Evolutionary conservation across 2,329 filamentous ascomycete species (phyloP).

Genomic region (Exophiala sp.): DNA sequence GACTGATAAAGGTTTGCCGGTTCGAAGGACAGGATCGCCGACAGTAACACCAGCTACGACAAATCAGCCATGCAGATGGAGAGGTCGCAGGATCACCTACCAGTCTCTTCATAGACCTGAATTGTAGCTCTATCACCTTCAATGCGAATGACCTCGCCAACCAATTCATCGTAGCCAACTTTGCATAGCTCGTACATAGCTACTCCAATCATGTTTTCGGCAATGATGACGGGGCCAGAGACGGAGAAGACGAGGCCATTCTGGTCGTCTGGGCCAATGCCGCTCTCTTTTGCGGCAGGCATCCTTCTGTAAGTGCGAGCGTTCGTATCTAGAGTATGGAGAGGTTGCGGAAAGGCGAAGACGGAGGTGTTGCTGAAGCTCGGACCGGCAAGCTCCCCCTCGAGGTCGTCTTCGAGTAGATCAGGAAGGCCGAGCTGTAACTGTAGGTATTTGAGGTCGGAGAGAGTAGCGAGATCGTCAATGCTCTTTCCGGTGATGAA

Average conservation of each 20-base stretch:
- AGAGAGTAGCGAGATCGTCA: slow-evolving; percentile 38
- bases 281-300: slow-evolving; percentile 43
- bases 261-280: slow-evolving; percentile 51
- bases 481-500: slow-evolving; percentile 53
- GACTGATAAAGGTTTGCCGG: slow-evolving; percentile 93
- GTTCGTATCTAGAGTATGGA: slow-evolving; percentile 29
- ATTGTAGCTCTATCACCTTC: slow-evolving; percentile 93
- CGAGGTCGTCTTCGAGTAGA: slow-evolving; percentile 37
- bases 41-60: slow-evolving; percentile 81
- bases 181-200: slow-evolving; percentile 99
- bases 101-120: slow-evolving; percentile 98
- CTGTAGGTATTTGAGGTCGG: slow-evolving; percentile 27
- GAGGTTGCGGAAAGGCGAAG: slow-evolving; percentile 27
- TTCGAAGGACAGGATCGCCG: slow-evolving; percentile 85
- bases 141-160: slow-evolving; percentile 98
- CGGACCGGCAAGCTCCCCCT: slow-evolving; percentile 36
- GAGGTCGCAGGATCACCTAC: slow-evolving; percentile 43
- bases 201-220: slow-evolving; percentile 97
- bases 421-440: slow-evolving; percentile 24
- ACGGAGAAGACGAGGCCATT: slow-evolving; percentile 68
- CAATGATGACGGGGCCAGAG: slow-evolving; percentile 86
- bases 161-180: slow-evolving; percentile 86
- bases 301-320: slow-evolving; percentile 38
- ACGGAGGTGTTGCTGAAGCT: slow-evolving; percentile 34
- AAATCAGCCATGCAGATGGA: slow-evolving; percentile 11